A percentile compares a stretch with the other conserved stretches of the same genome.
phyloP scores from a whole-genome alignment of 2,329 filamentous ascomycete genomes.

The Phaeosphaeria sp. region DNA sequence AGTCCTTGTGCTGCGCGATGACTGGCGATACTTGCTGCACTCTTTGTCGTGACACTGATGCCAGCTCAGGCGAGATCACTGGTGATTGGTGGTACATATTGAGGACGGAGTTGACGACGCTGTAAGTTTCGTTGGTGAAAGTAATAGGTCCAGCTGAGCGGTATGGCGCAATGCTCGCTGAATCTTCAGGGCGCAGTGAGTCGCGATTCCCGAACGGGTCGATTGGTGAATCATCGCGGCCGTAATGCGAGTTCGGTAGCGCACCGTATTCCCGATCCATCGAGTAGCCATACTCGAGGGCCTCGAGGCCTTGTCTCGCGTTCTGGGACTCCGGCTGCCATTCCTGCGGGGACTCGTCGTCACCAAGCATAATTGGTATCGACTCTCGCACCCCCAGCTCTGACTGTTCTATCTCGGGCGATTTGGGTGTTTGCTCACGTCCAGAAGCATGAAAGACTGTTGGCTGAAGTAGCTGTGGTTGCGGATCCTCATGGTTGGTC shows the following conservation, averaged over 20 bases:
- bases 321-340: conserved; percentile 16
- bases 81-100: conserved; percentile 50
- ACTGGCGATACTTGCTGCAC: conserved; percentile 58
- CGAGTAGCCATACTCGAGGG: conserved; percentile 18
- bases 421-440: conserved; percentile 13
- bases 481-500: conserved; percentile 17
- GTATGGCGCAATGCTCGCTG: conserved; percentile 46
- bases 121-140: conserved; percentile 52
- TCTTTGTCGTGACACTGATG: conserved; percentile 48
- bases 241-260: conserved; percentile 29
- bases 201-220: conserved; percentile 42
- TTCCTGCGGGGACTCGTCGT: conserved; percentile 36
- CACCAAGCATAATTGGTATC: conserved; percentile 62
- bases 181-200: conserved; percentile 47
- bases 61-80: conserved; percentile 49
- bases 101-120: conserved; percentile 50
- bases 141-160: conserved; percentile 39
- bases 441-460: conserved; percentile 32
- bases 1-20: conserved; percentile 60
- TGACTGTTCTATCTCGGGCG: conserved; percentile 44
- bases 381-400: conserved; percentile 61
- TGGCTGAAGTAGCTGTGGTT: conserved; percentile 36
- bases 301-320: conserved; percentile 18
- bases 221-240: conserved; percentile 42
- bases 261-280: conserved; percentile 14